Conservation (phyloP, 352 stramenopile genomes). For the Phytophthora lateralis region DNA sequence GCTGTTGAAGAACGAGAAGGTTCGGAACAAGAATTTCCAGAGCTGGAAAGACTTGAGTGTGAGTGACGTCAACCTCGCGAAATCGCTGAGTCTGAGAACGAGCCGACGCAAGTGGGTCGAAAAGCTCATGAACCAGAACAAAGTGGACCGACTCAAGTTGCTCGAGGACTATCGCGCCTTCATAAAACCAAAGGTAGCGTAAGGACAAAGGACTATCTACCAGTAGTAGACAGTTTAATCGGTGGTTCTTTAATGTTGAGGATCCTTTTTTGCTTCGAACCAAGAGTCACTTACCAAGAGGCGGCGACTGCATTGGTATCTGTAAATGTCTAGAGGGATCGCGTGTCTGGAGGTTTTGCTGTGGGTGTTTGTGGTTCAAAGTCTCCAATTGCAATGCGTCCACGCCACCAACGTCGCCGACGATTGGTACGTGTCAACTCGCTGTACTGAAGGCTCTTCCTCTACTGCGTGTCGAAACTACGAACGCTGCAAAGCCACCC, state of each 20-base stretch:
- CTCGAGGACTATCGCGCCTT: conserved; percentile 2
- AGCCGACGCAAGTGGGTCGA: conserved; percentile 1
- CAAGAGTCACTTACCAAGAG: conserved; percentile 3
- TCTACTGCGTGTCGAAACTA: conserved; percentile 66
- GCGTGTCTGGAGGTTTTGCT: not conserved
- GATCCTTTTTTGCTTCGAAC: not conserved
- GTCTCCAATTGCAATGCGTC: not conserved
- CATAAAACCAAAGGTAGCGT: not conserved
- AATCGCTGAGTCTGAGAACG: conserved; percentile 10
- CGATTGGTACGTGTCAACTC: conserved; percentile 61
- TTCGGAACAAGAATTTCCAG: not conserved
- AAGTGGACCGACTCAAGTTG: conserved; percentile 1
- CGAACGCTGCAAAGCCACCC: conserved; percentile 95
- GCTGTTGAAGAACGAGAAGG: not conserved
- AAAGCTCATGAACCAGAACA: conserved; percentile 3
- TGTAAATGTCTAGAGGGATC: not conserved
- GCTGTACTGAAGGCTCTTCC: conserved; percentile 59
- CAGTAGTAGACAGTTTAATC: not conserved
- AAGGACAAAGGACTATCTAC: not conserved
- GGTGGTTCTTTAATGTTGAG: too few relatives aligned
- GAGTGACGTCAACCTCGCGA: not conserved
- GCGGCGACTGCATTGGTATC: not conserved
- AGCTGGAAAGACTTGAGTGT: conserved; percentile 1
- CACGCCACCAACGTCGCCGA: conserved; percentile 35
- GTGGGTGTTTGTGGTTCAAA: conserved; percentile 6